Base-by-base conservation (phyloP, 2,329 filamentous ascomycete species). In the Diaporthe australafricana region DNA sequence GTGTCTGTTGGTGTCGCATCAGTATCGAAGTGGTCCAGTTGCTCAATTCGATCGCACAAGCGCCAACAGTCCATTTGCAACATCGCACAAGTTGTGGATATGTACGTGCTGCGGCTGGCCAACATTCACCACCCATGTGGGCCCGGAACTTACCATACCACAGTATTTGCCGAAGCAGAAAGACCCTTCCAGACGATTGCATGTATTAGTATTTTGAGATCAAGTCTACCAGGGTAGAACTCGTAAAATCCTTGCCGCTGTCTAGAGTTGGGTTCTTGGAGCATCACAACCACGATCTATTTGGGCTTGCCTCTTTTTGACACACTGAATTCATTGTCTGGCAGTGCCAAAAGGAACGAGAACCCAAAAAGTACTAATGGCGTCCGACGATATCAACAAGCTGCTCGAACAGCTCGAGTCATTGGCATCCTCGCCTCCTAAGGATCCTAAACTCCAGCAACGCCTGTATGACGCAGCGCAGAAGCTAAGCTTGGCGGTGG, bases 371-470 rank as follows among this genome's bases (percentile, higher is more conserved):
- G 22, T 14, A 14, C 32, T 1, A 3, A 65, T 65, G 60, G 14
- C 27, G 7, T 65, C 27, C 14, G 42, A 48, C 5, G 60, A 65
- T 25, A 50, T 68, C 9, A 30, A 68, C 16, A 27, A 4, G 38
- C 42, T 68, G 20, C 35, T 68, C 9, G 66, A 68, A 42, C 52
- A 60, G 40, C 52, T 68, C 27, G 66, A 68, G 52, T 55, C 66
- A 35, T 55, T 68, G 22, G 20, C 66, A 56, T 32, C 35, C 6
- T 57, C 66, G 11, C 66, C 66, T 17, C 66, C 66, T 7, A 17
- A 68, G 14, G 66, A 68, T 38, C 38, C 50, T 4, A 20, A 47
- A 17, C 25, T 57, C 3, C 38, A 35, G 20, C 52, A 38, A 5
- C 66, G 66, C 12, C 52, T 68, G 2, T 68, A 68, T 17, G 14